Percentiles rank a stretch among this genome's conserved stretches.
These are phyloP conservation scores for Herpetospermum pedunculosum DNA, from an alignment of 306 rosid genomes.

Conservation along the genomic window DNA sequence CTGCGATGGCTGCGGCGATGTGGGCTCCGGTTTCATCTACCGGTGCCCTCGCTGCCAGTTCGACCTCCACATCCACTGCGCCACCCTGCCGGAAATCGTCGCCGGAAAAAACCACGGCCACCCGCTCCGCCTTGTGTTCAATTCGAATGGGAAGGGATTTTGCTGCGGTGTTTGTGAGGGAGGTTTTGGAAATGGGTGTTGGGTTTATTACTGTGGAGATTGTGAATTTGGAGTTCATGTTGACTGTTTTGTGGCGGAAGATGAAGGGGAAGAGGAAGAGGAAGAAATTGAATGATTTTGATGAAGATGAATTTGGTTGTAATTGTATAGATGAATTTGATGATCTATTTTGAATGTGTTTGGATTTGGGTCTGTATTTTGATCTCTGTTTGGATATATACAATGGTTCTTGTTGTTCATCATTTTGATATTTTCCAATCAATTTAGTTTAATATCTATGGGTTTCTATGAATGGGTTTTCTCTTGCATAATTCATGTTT, in stretches of 20 bases:
- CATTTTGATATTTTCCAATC: background rate
- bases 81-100: constrained; percentile 3
- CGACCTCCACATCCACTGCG: constrained; percentile 13
- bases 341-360: background rate
- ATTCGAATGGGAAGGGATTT: background rate
- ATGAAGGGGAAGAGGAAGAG: background rate
- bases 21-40: constrained; percentile 11
- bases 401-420: background rate
- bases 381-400: background rate
- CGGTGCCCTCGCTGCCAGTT: constrained; percentile 14
- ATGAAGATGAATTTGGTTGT: background rate
- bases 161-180: constrained; percentile 6
- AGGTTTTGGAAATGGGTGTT: background rate
- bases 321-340: background rate
- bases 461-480: too few relatives aligned
- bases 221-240: constrained; percentile 11
- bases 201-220: constrained; percentile 5
- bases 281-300: background rate
- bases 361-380: background rate
- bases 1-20: constrained; percentile 8
- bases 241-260: background rate
- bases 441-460: too few relatives aligned
- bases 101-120: background rate
- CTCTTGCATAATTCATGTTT: too few relatives aligned
- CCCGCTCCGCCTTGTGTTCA: background rate